Conservation (phyloP, 2,329 filamentous ascomycete species). For the Cryphonectria carpinicola region DNA sequence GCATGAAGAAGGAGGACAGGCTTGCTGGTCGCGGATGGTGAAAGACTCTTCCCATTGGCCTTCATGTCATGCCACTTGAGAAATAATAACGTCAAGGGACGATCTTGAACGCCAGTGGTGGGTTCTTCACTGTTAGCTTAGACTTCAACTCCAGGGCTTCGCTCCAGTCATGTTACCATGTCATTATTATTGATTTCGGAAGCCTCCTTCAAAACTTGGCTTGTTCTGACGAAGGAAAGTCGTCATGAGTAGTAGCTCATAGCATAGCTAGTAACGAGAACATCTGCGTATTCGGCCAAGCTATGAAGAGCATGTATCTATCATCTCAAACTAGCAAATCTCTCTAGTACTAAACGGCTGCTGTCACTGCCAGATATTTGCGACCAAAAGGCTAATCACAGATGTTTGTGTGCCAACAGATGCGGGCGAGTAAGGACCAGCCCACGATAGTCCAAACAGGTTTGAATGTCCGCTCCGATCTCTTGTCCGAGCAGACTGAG, state of each 20-base stretch:
- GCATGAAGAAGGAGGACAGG: constrained; percentile 79
- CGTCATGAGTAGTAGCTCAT: neutral
- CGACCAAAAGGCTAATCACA: constrained; percentile 27
- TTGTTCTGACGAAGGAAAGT: too few relatives aligned
- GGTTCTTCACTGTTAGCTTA: neutral
- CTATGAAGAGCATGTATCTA: neutral
- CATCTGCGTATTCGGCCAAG: neutral
- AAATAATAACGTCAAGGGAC: neutral
- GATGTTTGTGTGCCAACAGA: constrained; percentile 28
- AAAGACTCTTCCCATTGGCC: constrained; percentile 13
- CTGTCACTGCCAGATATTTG: constrained; percentile 20
- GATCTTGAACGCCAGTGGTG: neutral
- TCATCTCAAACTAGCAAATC: too few relatives aligned
- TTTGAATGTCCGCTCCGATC: constrained; percentile 24
- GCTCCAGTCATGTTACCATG: neutral
- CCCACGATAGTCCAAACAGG: constrained; percentile 34
- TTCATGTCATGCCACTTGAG: neutral
- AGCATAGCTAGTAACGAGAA: neutral
- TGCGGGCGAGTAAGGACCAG: constrained; percentile 30
- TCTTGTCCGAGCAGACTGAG: constrained; percentile 29
- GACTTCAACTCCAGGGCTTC: neutral
- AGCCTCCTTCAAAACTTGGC: too few relatives aligned
- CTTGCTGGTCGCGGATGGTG: constrained; percentile 87
- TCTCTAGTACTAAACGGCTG: neutral
- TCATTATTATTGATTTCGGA: neutral